Evolutionary conservation across 352 stramenopile species (phyloP).

Genomic region (Pilasporangium apinafurcum): DNA sequence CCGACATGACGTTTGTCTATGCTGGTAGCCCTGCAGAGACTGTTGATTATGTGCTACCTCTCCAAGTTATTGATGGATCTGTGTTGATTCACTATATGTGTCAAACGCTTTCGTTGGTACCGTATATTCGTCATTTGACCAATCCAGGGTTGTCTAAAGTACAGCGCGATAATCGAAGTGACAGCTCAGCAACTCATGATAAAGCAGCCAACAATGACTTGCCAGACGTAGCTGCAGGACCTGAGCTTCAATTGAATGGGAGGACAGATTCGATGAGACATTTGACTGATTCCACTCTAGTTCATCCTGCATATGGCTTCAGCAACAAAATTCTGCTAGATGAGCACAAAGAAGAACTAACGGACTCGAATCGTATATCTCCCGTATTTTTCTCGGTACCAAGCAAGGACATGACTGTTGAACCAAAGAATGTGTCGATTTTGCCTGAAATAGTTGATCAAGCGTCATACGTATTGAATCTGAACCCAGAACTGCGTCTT

Average conservation of each 20-base stretch:
- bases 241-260: too few species aligned
- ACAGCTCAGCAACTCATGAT: constrained; percentile 1
- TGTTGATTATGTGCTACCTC: constrained; percentile 37
- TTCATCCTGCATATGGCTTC: neutral
- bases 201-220: neutral
- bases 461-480: constrained; percentile 68
- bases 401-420: neutral
- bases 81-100: constrained; percentile 48
- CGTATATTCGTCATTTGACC: constrained; percentile 50
- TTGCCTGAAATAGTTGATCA: constrained; percentile 34
- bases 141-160: constrained; percentile 11
- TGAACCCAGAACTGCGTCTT: constrained; percentile 77
- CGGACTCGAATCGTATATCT: neutral
- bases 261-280: too few species aligned
- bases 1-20: constrained; percentile 70
- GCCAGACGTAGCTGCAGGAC: neutral
- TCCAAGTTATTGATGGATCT: constrained; percentile 21
- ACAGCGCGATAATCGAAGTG: constrained; percentile 9
- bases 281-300: neutral
- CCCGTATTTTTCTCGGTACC: constrained; percentile 13
- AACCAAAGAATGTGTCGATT: constrained; percentile 5
- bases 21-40: constrained; percentile 23
- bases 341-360: neutral
- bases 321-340: too few species aligned
- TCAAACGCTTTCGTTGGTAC: constrained; percentile 46